A percentile compares a stretch with the other conserved stretches of the same genome.
phyloP scores from a whole-genome alignment of 139 green algal genomes.

The Chloropicon primus region DNA sequence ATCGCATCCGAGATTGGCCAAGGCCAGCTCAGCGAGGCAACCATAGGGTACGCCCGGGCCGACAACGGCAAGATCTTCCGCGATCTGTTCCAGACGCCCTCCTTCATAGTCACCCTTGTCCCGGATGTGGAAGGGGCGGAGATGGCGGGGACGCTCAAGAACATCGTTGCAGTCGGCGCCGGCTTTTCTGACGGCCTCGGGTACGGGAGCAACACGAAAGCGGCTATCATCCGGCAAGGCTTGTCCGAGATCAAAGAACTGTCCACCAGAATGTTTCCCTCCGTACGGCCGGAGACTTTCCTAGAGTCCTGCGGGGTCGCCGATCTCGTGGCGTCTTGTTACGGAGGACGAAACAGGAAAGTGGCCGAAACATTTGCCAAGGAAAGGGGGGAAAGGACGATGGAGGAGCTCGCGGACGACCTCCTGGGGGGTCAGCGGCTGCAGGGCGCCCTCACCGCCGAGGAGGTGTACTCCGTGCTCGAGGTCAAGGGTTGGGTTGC shows the following conservation, averaged over 20 bases:
- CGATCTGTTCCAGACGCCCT: conserved; percentile 43
- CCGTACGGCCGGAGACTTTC: conserved; percentile 56
- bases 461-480: conserved; percentile 59
- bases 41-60: conserved; percentile 46
- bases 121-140: conserved; percentile 47
- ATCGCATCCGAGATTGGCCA: conserved; percentile 33
- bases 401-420: conserved; percentile 39
- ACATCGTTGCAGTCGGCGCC: conserved; percentile 57
- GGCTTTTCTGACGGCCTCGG: conserved; percentile 57
- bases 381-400: conserved; percentile 5
- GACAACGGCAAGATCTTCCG: conserved; percentile 34
- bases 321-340: conserved; percentile 63
- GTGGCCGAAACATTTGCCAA: conserved; percentile 31
- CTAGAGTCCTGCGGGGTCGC: conserved; percentile 49
- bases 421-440: conserved; percentile 68
- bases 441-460: conserved; percentile 53
- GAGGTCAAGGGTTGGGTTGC: conserved; percentile 28
- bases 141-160: conserved; percentile 68
- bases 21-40: conserved; percentile 45
- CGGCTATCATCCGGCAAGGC: conserved; percentile 46
- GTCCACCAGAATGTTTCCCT: conserved; percentile 35
- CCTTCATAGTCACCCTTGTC: conserved; percentile 40
- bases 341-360: conserved; percentile 50
- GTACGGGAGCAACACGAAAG: conserved; percentile 47
- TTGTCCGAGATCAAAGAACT: conserved; percentile 47